A percentile compares a stretch with the other conserved stretches of the same genome.
Evolutionary conservation across 1,284 basidiomycete species (phyloP).

Genomic region (Tilletia indica): DNA sequence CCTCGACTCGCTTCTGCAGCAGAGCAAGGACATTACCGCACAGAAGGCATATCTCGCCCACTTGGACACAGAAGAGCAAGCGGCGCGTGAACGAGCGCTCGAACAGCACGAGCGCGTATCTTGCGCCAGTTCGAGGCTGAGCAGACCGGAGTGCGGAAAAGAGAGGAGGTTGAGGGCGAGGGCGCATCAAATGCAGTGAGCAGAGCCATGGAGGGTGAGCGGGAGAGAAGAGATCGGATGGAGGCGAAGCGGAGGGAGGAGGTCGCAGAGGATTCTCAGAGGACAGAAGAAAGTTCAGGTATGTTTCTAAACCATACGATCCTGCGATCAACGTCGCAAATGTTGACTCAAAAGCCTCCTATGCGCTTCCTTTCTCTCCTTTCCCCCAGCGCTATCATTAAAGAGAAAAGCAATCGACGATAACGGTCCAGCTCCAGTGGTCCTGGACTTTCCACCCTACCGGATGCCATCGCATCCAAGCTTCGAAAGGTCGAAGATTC

Average conservation of each 20-base stretch:
- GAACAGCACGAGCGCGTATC: conserved; percentile 22
- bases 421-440: neutral
- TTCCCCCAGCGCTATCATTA: neutral
- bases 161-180: neutral
- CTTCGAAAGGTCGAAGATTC: conserved; percentile 71
- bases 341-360: too few relatives aligned
- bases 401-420: conserved; percentile 9
- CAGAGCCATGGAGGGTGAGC: neutral
- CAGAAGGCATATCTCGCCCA: conserved; percentile 17
- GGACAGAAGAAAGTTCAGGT: neutral
- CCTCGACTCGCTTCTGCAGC: conserved; percentile 23
- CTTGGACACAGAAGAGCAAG: conserved; percentile 25
- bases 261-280: neutral
- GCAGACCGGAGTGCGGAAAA: conserved; percentile 1
- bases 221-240: neutral
- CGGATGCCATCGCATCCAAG: conserved; percentile 6
- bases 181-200: too few relatives aligned
- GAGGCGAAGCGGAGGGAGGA: conserved; percentile 1
- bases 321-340: neutral
- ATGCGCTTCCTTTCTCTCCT: neutral
- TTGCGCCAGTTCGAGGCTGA: conserved; percentile 14
- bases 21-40: conserved; percentile 22
- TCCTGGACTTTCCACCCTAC: neutral
- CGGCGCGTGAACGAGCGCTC: conserved; percentile 19
- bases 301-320: neutral